These are phyloP conservation scores for Beauveria medogensis DNA, from an alignment of 2,329 filamentous ascomycete genomes.

Conservation along the genomic window DNA sequence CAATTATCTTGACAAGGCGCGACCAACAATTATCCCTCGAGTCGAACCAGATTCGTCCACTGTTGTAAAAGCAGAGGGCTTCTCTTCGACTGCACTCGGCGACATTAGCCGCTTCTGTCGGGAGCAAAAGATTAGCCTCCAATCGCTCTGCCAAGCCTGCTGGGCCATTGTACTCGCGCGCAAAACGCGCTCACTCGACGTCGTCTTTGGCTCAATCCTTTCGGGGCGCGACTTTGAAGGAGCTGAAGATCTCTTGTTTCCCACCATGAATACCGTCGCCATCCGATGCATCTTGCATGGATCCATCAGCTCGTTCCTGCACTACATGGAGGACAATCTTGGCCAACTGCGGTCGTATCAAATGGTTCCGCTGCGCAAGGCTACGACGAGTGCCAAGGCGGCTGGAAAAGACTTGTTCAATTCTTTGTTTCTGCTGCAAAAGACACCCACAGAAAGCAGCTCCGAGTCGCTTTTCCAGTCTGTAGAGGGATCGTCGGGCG, in stretches of 20 bases:
- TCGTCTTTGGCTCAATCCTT: slow-evolving; percentile 75
- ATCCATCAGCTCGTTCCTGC: slow-evolving; percentile 53
- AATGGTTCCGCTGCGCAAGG: slow-evolving; percentile 67
- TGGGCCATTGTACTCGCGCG: slow-evolving; percentile 67
- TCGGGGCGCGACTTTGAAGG: slow-evolving; percentile 74
- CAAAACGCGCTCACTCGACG: slow-evolving; percentile 56
- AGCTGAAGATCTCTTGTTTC: slow-evolving; percentile 64
- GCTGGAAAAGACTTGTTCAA: slow-evolving; percentile 40
- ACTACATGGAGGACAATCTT: slow-evolving; percentile 65
- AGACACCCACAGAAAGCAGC: slow-evolving; percentile 12
- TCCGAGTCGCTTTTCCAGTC: slow-evolving; percentile 48
- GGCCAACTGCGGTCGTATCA: slow-evolving; percentile 61
- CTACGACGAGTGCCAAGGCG: slow-evolving; percentile 38
- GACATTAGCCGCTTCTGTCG: slow-evolving; percentile 51
- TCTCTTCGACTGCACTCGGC: slow-evolving; percentile 9
- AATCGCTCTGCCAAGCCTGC: slow-evolving; percentile 66
- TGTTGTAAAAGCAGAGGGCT: slow-evolving; percentile 13
- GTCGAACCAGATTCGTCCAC: neutral
- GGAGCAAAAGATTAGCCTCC: slow-evolving; percentile 58
- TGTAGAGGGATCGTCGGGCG: slow-evolving; percentile 53
- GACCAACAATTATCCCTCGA: slow-evolving; percentile 26
- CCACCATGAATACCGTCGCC: slow-evolving; percentile 85
- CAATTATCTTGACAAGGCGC: slow-evolving; percentile 50
- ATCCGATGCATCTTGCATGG: slow-evolving; percentile 68
- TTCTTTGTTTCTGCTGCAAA: slow-evolving; percentile 49